Evolutionary conservation across 1,284 basidiomycete genomes (phyloP), one percentile per base, ranked within the genome.

Genomic region (Rhizopogon hawkerae): DNA sequence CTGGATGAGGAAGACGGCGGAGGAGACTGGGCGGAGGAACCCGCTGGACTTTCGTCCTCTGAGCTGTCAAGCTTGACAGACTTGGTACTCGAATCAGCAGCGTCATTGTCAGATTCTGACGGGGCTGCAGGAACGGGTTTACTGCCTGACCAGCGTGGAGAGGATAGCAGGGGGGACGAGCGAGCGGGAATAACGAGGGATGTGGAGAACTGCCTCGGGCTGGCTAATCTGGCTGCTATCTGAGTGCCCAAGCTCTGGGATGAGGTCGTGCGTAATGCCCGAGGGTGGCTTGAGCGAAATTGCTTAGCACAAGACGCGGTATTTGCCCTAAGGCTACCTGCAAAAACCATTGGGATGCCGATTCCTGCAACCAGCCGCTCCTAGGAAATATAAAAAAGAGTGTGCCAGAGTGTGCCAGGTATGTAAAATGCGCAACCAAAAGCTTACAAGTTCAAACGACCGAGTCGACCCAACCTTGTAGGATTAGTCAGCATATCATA

Each of bases 111-210:
- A 21, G 49, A 24, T 33, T 63, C 64, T 23, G 47, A 43, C 6
- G 50, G 45, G 13, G 37, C 3, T 14, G 55, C 53, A 45, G 63
- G 56, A 35, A 53, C 48, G 18, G 56, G 53, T 53, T 63, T 64
- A 39, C 46, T 58, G 38, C 62, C 62, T 38, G 58, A 5, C 64
- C 62, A 58, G 21, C 65, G 63, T 5, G 65, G 65, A 35, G 59
- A 18, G 38, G 52, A 47, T 3, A 67, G 26, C 14, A 54, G 48
- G 0, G 58, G 56, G 0, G 64, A 63, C 31, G 54, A 54, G 33
- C 54, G 61, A 5, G 55, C 60, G 14, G 26, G 46, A 5, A 50
- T 50, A 13, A 44, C 31, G 13, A 46, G 54, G 1, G 59, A 65
- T 2, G 56, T 59, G 9, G 54, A 31, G 48, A 64, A 62, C 5